phyloP scores from a whole-genome alignment of 306 rosid genomes.

The Cicer chorassanicum region DNA sequence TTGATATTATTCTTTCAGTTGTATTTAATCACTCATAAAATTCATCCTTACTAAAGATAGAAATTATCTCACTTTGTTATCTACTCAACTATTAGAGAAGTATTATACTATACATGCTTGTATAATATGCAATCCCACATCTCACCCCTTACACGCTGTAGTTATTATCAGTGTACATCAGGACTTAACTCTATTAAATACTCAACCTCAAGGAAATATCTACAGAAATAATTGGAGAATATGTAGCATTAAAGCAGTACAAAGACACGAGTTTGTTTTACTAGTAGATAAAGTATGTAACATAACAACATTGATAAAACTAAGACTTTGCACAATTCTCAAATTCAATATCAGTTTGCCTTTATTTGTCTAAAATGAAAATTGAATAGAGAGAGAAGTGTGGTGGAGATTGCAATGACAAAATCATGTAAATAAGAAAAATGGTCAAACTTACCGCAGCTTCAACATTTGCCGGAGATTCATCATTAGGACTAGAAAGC shows the following conservation, averaged over 20 bases:
- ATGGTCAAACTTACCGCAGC: constrained; percentile 83
- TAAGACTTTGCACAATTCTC: background rate
- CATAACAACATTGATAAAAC: constrained; percentile 11
- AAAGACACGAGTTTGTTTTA: constrained; percentile 12
- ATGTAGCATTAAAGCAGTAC: constrained; percentile 1
- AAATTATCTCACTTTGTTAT: constrained; percentile 7
- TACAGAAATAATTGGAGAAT: background rate
- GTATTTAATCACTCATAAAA: constrained; percentile 21
- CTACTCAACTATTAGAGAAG: constrained; percentile 8
- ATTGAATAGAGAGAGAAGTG: background rate
- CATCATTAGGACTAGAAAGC: constrained; percentile 96
- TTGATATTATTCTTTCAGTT: background rate
- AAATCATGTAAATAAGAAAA: constrained; percentile 9
- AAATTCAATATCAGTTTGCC: constrained; percentile 11
- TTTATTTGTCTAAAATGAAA: constrained; percentile 23
- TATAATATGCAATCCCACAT: background rate
- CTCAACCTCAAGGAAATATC: constrained; percentile 11
- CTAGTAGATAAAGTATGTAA: constrained; percentile 14
- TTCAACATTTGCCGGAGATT: constrained; percentile 98
- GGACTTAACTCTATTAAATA: constrained; percentile 30
- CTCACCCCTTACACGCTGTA: constrained; percentile 1
- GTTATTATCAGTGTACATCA: constrained; percentile 13
- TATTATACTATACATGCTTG: background rate
- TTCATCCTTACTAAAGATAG: constrained; percentile 18
- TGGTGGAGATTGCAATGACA: background rate